Conservation (phyloP, 2,329 filamentous ascomycete species). For the Mycosphaerella arachidis region DNA sequence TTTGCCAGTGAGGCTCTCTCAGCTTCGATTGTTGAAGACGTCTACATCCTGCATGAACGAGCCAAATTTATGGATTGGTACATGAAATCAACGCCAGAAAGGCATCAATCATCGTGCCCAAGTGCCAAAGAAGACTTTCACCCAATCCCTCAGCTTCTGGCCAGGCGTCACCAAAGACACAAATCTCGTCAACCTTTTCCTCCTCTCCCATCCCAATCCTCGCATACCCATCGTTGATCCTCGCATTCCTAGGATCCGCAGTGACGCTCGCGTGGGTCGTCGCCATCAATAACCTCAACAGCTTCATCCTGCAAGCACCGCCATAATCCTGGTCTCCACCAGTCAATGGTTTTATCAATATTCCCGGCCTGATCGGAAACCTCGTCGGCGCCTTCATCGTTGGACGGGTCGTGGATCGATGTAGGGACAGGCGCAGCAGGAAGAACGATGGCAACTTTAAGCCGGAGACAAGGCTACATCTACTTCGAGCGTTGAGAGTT, state of each 20-base stretch:
- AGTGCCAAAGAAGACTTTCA: conserved; percentile 32
- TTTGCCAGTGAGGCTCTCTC: conserved; percentile 44
- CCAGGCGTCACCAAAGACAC: conserved; percentile 29
- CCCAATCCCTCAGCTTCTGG: conserved; percentile 35
- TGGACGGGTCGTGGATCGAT: conserved; percentile 42
- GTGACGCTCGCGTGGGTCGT: conserved; percentile 37
- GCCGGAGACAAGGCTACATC: conserved; percentile 43
- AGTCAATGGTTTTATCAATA: conserved; percentile 39
- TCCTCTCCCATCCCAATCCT: conserved; percentile 36
- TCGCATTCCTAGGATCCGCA: conserved; percentile 37
- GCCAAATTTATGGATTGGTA: conserved; percentile 37
- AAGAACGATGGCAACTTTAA: conserved; percentile 43
- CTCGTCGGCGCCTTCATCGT: conserved; percentile 41
- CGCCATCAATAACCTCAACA: conserved; percentile 38
- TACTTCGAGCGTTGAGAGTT: conserved; percentile 41
- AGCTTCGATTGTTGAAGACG: conserved; percentile 37
- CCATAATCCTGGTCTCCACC: conserved; percentile 36
- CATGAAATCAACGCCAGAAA: conserved; percentile 39
- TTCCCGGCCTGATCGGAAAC: conserved; percentile 42
- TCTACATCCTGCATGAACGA: conserved; percentile 34
- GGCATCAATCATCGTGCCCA: conserved; percentile 24
- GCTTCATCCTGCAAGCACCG: conserved; percentile 38
- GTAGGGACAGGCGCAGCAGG: conserved; percentile 40
- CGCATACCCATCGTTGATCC: conserved; percentile 36
- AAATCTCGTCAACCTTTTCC: conserved; percentile 34